Evolutionary conservation across 371 early-diverging fungal genomes (phyloP).

Genomic region (Zancudomyces culisetae): DNA sequence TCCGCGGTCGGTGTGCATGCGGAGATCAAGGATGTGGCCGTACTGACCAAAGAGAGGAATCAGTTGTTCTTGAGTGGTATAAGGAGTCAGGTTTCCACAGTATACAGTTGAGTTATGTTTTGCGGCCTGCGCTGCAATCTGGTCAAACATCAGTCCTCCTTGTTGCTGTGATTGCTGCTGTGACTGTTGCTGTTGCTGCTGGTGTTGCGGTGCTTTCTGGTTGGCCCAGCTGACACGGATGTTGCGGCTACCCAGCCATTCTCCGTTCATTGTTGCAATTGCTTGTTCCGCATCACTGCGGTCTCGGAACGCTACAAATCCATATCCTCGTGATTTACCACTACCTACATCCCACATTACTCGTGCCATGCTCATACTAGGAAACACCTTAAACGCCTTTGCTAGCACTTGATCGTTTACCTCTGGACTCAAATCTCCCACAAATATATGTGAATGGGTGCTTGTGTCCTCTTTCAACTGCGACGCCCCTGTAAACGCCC

Average conservation of each 20-base stretch:
- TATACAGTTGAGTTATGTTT: conserved; percentile 70
- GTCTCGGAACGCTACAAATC: conserved; percentile 62
- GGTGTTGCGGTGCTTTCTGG: conserved; percentile 31
- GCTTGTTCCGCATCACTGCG: conserved; percentile 60
- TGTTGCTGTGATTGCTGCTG: conserved; percentile 3
- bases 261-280: conserved; percentile 58
- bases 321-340: conserved; percentile 65
- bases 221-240: conserved; percentile 81
- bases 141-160: conserved; percentile 37
- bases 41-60: conserved; percentile 49
- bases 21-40: conserved; percentile 54
- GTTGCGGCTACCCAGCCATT: conserved; percentile 45
- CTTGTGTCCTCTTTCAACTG: conserved; percentile 20
- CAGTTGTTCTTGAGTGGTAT: conserved; percentile 55
- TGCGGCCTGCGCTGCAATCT: conserved; percentile 49
- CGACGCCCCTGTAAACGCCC: conserved; percentile 42
- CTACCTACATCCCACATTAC: conserved; percentile 67
- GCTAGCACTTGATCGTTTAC: conserved; percentile 47
- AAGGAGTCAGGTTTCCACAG: conserved; percentile 64
- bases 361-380: conserved; percentile 58
- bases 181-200: not conserved
- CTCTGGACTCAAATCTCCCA: conserved; percentile 62
- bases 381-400: conserved; percentile 51
- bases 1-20: conserved; percentile 74
- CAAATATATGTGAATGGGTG: conserved; percentile 57